phyloP scores from a whole-genome alignment of 2,329 filamentous ascomycete genomes.

The Talaromyces sp. region DNA sequence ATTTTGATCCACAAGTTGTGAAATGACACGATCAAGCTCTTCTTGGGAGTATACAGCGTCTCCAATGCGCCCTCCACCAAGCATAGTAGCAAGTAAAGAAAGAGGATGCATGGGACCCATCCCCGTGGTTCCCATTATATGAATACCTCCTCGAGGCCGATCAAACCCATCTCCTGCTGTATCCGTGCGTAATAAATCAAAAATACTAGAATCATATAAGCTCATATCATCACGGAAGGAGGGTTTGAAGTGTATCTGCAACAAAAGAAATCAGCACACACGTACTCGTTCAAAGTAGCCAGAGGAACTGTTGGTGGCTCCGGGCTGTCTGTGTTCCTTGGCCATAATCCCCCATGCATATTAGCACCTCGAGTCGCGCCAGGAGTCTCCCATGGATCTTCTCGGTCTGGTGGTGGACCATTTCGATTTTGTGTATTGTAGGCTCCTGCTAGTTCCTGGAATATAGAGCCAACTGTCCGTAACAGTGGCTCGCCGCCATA shows the following conservation, averaged over 20 bases:
- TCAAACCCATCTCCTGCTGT: conserved; percentile 14
- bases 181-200: conserved; percentile 30
- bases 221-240: neutral
- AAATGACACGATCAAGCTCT: conserved; percentile 83
- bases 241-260: conserved; percentile 10
- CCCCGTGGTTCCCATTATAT: conserved; percentile 26
- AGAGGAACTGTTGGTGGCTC: conserved; percentile 50
- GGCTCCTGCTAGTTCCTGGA: conserved; percentile 47
- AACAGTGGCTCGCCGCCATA: conserved; percentile 31
- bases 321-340: conserved; percentile 53
- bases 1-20: conserved; percentile 82
- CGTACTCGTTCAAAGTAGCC: conserved; percentile 51
- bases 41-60: conserved; percentile 91
- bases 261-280: conserved; percentile 17
- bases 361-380: conserved; percentile 20
- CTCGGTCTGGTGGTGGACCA: conserved; percentile 9
- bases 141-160: conserved; percentile 22
- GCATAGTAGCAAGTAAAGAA: conserved; percentile 45
- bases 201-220: conserved; percentile 14
- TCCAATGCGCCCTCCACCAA: conserved; percentile 52
- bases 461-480: conserved; percentile 46
- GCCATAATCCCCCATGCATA: conserved; percentile 40
- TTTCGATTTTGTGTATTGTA: conserved; percentile 24
- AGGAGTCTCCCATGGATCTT: conserved; percentile 17
- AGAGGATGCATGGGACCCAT: conserved; percentile 44